Conservation (phyloP, 2,329 filamentous ascomycete species). For the Pseudocercospora macadamiae region DNA sequence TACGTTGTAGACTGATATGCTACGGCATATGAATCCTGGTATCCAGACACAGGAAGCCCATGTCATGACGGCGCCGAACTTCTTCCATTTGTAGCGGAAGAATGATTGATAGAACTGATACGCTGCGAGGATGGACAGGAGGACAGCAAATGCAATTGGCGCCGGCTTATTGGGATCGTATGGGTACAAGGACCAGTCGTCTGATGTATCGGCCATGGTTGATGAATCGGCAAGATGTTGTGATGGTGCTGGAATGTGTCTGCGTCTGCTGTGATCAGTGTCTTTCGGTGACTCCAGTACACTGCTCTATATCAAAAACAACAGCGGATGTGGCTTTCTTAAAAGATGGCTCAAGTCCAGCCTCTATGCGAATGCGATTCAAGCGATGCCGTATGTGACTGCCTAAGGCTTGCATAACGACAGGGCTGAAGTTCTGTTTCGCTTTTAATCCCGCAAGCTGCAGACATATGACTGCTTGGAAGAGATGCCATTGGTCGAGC, state of each 20-base stretch:
- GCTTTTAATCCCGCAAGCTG: background rate
- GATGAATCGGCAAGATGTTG: background rate
- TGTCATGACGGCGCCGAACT: slow-evolving; percentile 30
- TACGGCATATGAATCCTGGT: slow-evolving; percentile 59
- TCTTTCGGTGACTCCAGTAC: background rate
- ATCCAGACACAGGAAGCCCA: slow-evolving; percentile 39
- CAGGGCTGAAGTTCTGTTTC: background rate
- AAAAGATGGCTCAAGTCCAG: background rate
- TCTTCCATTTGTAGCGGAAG: slow-evolving; percentile 30
- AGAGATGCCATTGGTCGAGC: background rate
- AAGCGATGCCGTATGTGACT: background rate
- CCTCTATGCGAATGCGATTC: background rate
- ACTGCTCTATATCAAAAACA: background rate
- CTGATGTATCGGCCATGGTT: slow-evolving; percentile 10
- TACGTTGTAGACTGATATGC: slow-evolving; percentile 57
- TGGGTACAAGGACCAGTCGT: slow-evolving; percentile 32
- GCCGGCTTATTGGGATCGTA: slow-evolving; percentile 56
- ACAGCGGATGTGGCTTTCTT: background rate
- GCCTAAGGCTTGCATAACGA: background rate
- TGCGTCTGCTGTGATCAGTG: background rate
- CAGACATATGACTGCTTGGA: background rate
- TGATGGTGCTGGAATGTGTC: too few relatives aligned
- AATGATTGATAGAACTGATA: slow-evolving; percentile 59
- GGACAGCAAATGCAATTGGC: slow-evolving; percentile 56
- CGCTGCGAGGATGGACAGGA: slow-evolving; percentile 52